Base-by-base conservation (phyloP, 768 basidiomycete genomes). In the Boletellus ananiceps region DNA sequence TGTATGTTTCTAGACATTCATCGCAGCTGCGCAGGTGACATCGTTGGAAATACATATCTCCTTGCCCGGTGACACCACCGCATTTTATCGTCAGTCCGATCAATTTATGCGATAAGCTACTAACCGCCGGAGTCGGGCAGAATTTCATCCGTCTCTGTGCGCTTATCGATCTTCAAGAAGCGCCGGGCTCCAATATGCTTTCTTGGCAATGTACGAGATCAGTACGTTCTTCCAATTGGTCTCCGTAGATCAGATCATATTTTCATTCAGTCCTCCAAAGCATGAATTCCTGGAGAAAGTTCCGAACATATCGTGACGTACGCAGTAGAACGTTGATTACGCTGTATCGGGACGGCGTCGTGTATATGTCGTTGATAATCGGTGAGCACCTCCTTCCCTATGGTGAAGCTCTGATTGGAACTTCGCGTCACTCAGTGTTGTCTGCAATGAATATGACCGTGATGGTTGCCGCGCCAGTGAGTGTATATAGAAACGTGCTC, bases 261-360 rank as follows among this genome's bases (percentile, higher is more conserved):
- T 35, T 40, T 19, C 13, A 1, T 31, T n/a, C 9, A 64, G 61
- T 64, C 16, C 62, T 62, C 49, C 61, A 64, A 37, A 15, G 56
- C 21, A 55, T 64, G 55, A 58, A 40, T 51, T 36, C 56, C 5
- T 65, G 60, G 63, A 56, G 50, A 34, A 60, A 51, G 40, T 60
- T 64, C 25, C 29, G 50, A 39, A 55, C 54, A 8, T 64, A 65
- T 40, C 61, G 63, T n/a, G 8, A 46, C 16, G 0, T 54, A 13
- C 44, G 9, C 5, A 63, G 61, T 43, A 51, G 44, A 34, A 15
- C 50, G 2, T 35, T 65, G 40, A 58, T 46, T 34, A 65, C 58
- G 8, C 36, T 63, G 2, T 64, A 64, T 37, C 57, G 60, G 64
- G 64, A 60, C 2, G 63, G 62, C 8, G 62, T 65, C 35, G 16